These are phyloP conservation scores for Pyricularia grisea DNA, from an alignment of 2,329 filamentous ascomycete species.

Conservation along the genomic window DNA sequence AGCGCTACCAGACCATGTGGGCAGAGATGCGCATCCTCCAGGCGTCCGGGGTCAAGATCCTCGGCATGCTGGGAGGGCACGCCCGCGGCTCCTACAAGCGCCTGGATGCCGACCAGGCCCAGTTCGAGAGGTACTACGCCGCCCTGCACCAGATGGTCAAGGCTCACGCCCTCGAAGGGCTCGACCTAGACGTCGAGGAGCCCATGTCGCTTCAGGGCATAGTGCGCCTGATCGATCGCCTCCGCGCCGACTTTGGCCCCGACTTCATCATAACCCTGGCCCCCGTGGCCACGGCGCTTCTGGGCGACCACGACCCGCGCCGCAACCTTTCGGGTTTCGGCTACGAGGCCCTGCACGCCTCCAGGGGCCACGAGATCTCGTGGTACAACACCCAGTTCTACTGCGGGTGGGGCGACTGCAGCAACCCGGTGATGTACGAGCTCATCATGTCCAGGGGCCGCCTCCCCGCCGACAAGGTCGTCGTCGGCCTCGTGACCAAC, in stretches of 20 bases:
- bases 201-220: conserved; percentile 54
- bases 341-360: conserved; percentile 60
- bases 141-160: conserved; percentile 55
- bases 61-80: conserved; percentile 74
- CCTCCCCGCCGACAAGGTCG: conserved; percentile 59
- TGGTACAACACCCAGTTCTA: conserved; percentile 87
- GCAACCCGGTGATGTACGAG: conserved; percentile 37
- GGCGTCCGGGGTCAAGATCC: conserved; percentile 59
- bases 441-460: conserved; percentile 45
- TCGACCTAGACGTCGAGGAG: conserved; percentile 73
- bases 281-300: conserved; percentile 65
- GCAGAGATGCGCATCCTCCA: conserved; percentile 61
- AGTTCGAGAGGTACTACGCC: conserved; percentile 61
- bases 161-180: conserved; percentile 47
- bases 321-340: conserved; percentile 66
- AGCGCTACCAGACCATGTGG: conserved; percentile 59
- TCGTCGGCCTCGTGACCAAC: conserved; percentile 68
- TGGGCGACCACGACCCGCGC: conserved; percentile 42
- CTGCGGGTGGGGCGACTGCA: conserved; percentile 68
- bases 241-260: conserved; percentile 56
- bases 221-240: conserved; percentile 52
- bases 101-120: conserved; percentile 30
- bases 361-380: conserved; percentile 52
- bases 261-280: conserved; percentile 67
- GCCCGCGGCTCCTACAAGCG: conserved; percentile 60